Percentiles rank a stretch among this genome's conserved stretches.
Conservation (phyloP, 2,329 filamentous ascomycete genomes). For the Paracamarosporium sp. region DNA sequence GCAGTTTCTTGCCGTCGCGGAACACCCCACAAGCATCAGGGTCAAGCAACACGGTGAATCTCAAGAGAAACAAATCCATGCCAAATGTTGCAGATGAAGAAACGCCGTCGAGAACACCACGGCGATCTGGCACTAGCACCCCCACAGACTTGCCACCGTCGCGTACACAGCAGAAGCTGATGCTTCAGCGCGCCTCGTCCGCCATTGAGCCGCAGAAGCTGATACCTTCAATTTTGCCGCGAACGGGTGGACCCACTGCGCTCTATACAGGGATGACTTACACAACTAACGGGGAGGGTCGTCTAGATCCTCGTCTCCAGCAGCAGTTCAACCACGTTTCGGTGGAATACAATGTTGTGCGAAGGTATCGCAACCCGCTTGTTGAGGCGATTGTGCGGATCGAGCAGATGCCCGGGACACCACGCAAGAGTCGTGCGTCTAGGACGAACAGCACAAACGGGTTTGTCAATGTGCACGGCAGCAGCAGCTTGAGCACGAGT, state of each 20-base stretch:
- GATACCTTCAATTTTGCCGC: conserved; percentile 47
- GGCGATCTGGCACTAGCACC: conserved; percentile 47
- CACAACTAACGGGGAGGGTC: conserved; percentile 41
- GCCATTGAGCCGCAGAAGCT: conserved; percentile 69
- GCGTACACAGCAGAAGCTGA: conserved; percentile 77
- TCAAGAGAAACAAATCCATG: conserved; percentile 47
- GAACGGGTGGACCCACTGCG: conserved; percentile 42
- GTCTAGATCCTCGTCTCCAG: conserved; percentile 67
- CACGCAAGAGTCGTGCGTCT: conserved; percentile 32
- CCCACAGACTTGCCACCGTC: conserved; percentile 56
- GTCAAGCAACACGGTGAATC: conserved; percentile 32
- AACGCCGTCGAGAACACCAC: conserved; percentile 32
- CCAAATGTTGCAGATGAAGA: conserved; percentile 43
- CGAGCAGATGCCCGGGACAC: conserved; percentile 57
- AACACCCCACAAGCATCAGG: conserved; percentile 23
- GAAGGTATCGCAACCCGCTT: conserved; percentile 74
- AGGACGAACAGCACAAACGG: conserved; percentile 33
- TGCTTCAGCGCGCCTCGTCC: conserved; percentile 75
- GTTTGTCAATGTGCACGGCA: conserved; percentile 28
- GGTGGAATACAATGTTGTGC: conserved; percentile 76
- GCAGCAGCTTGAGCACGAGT: conserved; percentile 39
- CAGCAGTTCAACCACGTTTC: conserved; percentile 73
- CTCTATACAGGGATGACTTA: conserved; percentile 45
- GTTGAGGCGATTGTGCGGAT: conserved; percentile 66
- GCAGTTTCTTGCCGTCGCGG: conserved; percentile 43